phyloP scores from a whole-genome alignment of 345 rosid genomes.

The Chamaenerion angustifolium region DNA sequence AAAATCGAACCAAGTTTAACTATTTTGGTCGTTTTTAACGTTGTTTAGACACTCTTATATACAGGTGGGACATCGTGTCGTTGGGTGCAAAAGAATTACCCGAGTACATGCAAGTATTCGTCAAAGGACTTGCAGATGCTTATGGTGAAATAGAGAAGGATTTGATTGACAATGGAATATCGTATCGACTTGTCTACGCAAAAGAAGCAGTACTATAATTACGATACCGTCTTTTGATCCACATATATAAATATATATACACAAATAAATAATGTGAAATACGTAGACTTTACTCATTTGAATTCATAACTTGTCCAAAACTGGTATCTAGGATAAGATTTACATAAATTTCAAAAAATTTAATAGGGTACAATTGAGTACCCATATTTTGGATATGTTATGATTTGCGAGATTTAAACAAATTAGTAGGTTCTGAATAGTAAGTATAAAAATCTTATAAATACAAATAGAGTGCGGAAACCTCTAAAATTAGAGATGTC shows the following conservation, averaged over 20 bases:
- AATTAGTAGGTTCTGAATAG: too few relatives aligned
- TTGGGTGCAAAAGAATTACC: constrained; percentile 9
- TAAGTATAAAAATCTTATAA: too few relatives aligned
- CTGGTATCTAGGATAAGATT: too few relatives aligned
- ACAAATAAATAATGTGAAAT: too few relatives aligned
- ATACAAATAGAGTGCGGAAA: too few relatives aligned
- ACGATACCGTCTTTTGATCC: background rate
- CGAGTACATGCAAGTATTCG: constrained; percentile 20
- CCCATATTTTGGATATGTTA: too few relatives aligned
- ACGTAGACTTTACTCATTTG: too few relatives aligned
- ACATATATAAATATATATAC: background rate
- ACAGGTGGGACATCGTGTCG: background rate
- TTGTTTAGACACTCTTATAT: background rate
- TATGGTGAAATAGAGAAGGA: constrained; percentile 14
- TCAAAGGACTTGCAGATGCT: constrained; percentile 16
- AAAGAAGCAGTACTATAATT: constrained; percentile 15
- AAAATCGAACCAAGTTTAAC: background rate
- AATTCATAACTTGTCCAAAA: too few relatives aligned
- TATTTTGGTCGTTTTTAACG: background rate
- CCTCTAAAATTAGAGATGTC: too few relatives aligned
- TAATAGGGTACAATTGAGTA: too few relatives aligned
- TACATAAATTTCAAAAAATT: too few relatives aligned
- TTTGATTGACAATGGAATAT: constrained; percentile 6
- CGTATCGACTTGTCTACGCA: constrained; percentile 10
- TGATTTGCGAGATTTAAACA: too few relatives aligned